Base-by-base conservation (phyloP, 1,284 basidiomycete species). In the Sporisorium graminicola region DNA sequence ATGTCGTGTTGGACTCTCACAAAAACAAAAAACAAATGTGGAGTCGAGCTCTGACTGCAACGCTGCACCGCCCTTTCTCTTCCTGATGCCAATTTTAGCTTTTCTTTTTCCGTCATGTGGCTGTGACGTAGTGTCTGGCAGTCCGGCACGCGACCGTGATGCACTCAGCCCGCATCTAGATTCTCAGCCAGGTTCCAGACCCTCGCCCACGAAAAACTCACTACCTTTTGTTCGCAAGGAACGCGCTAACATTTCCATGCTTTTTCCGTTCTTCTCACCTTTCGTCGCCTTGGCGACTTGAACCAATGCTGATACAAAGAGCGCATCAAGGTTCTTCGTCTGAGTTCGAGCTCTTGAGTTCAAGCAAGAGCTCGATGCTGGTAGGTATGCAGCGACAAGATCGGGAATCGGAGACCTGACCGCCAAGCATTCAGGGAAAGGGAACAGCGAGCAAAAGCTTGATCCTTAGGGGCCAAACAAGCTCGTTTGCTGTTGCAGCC, bases 231-330 rank as follows among this genome's bases (percentile, higher is more conserved):
- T n/a, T n/a, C n/a, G n/a, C n/a, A n/a, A n/a, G n/a, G n/a, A n/a
- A n/a, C 3, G 49, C 20, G 10, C 29, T 31, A 50, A 50, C 49
- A 50, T 12, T 8, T 12, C 12, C 1, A n/a, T 5, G 2, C 29
- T 13, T 27, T 49, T 49, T 49, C 18, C n/a, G 49, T 8, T 3
- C 27, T 29, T 31, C 49, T 50, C 31, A 12, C 49, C 29, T 20
- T 10, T 49, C 20, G 49, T 50, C 49, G 49, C 29, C 29, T 31
- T 50, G 49, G 49, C 31, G 49, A 50, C 49, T 31, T 20, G 27
- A n/a, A 10, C 16, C 2, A 10, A 20, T 31, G 26, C n/a, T 50
- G 9, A 14, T 5, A 24, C 5, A 50, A 33, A 29, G 31, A 50
- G 27, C 49, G 31, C 29, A 50, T 18, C 27, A 18, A 20, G n/a